Evolutionary conservation across 768 basidiomycete genomes (phyloP).

Genomic region (Kwoniella heveanensis): DNA sequence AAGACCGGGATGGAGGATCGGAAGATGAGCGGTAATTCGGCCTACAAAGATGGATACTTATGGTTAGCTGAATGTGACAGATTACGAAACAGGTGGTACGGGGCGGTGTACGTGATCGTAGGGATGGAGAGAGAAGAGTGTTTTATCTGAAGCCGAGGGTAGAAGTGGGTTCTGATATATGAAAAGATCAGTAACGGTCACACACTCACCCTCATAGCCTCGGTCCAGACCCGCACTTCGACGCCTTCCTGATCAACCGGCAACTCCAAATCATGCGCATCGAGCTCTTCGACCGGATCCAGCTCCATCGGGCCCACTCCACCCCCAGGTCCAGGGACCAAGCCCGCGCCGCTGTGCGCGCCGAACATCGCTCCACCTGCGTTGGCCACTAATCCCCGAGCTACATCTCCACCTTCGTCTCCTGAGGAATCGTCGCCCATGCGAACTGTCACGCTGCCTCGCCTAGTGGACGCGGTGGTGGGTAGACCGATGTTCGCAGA

Average conservation of each 20-base stretch:
- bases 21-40: slow-evolving; percentile 46
- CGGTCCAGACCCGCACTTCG: slow-evolving; percentile 41
- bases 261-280: slow-evolving; percentile 51
- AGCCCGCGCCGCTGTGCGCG: slow-evolving; percentile 29
- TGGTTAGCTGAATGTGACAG: neutral
- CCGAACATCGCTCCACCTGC: slow-evolving; percentile 43
- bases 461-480: slow-evolving; percentile 3
- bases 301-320: slow-evolving; percentile 40
- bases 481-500: slow-evolving; percentile 13
- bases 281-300: slow-evolving; percentile 53
- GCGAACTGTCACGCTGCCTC: slow-evolving; percentile 26
- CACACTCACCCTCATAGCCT: slow-evolving; percentile 42
- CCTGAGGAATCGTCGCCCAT: slow-evolving; percentile 44
- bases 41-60: slow-evolving; percentile 12
- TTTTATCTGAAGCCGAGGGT: too few relatives aligned
- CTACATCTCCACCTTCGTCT: slow-evolving; percentile 44
- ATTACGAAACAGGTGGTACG: too few relatives aligned
- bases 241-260: slow-evolving; percentile 41
- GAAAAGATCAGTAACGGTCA: too few relatives aligned
- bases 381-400: slow-evolving; percentile 27
- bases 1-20: slow-evolving; percentile 44
- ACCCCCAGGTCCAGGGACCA: slow-evolving; percentile 24
- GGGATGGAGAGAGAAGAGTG: too few relatives aligned
- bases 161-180: too few relatives aligned
- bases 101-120: too few relatives aligned